A percentile compares a stretch with the other conserved stretches of the same genome.
Evolutionary conservation across 2,329 filamentous ascomycete species (phyloP).

Genomic region (Magnaporthiopsis poae): DNA sequence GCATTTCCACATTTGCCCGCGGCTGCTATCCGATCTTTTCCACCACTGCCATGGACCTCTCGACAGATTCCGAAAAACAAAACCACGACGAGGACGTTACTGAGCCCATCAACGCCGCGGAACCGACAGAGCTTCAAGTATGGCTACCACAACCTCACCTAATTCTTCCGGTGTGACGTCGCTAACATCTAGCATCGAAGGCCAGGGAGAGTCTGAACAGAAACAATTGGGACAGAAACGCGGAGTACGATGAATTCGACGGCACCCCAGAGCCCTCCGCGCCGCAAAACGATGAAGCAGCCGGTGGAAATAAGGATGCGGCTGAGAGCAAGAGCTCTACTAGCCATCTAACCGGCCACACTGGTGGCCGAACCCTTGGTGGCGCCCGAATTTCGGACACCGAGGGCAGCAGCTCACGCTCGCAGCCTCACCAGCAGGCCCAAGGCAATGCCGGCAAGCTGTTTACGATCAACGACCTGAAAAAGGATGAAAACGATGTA

Average conservation of each 20-base stretch:
- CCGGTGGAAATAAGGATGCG: too few species aligned
- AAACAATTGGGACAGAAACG: background rate
- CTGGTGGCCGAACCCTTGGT: too few species aligned
- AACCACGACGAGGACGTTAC: too few species aligned
- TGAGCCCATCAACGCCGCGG: too few species aligned
- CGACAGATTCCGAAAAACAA: background rate
- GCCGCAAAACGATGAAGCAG: too few species aligned
- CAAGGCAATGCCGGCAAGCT: background rate
- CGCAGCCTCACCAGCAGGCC: background rate
- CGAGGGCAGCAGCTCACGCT: too few species aligned
- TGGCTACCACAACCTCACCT: too few species aligned
- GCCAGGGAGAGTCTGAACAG: background rate
- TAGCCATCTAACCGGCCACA: too few species aligned
- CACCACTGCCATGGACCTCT: background rate
- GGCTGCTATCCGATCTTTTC: background rate
- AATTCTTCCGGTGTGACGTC: too few species aligned
- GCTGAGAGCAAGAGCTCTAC: too few species aligned
- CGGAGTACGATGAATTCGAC: background rate
- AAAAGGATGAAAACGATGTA: slow-evolving; percentile 37
- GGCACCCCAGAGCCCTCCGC: too few species aligned
- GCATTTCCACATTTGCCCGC: background rate
- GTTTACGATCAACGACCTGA: background rate
- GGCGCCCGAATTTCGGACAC: too few species aligned
- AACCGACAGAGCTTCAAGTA: background rate
- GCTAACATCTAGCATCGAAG: background rate